These are phyloP conservation scores for Colletotrichum sp. DNA, from an alignment of 2,329 filamentous ascomycete genomes.

Conservation along the genomic window DNA sequence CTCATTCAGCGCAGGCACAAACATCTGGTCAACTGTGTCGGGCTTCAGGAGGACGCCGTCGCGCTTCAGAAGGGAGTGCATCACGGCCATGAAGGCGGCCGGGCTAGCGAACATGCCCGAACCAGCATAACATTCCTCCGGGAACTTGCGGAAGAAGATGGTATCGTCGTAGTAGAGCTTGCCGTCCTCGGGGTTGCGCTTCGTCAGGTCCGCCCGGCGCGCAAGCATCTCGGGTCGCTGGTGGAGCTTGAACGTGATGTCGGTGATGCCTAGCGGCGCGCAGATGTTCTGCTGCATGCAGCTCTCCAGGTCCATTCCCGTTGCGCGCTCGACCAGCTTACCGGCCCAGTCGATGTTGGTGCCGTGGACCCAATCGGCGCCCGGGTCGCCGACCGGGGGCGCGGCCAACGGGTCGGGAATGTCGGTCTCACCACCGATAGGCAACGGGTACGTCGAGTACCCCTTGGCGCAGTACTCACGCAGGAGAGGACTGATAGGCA, in stretches of 20 bases:
- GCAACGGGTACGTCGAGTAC: background rate
- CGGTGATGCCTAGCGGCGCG: conserved; percentile 14
- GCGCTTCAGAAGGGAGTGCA: conserved; percentile 50
- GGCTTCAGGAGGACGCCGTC: conserved; percentile 51
- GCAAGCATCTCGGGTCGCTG: conserved; percentile 23
- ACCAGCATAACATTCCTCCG: conserved; percentile 34
- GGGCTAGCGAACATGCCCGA: conserved; percentile 38
- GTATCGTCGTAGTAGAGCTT: conserved; percentile 15
- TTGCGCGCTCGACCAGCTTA: conserved; percentile 52
- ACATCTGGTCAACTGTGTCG: conserved; percentile 47
- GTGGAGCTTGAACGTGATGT: conserved; percentile 26
- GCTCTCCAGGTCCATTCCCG: conserved; percentile 45
- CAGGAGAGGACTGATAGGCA: conserved; percentile 41
- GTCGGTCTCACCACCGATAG: background rate
- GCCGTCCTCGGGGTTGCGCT: conserved; percentile 11
- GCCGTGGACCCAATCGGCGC: conserved; percentile 45
- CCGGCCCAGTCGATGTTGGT: conserved; percentile 58
- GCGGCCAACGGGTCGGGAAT: background rate
- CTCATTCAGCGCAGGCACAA: conserved; percentile 34
- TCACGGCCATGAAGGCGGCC: conserved; percentile 46
- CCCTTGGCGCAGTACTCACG: conserved; percentile 13
- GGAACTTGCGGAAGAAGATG: conserved; percentile 3
- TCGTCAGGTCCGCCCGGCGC: background rate
- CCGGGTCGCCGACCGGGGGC: conserved; percentile 29
- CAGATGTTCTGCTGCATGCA: conserved; percentile 50